Base-by-base conservation (phyloP, 2,329 filamentous ascomycete genomes). In the Colletotrichum godetiae region DNA sequence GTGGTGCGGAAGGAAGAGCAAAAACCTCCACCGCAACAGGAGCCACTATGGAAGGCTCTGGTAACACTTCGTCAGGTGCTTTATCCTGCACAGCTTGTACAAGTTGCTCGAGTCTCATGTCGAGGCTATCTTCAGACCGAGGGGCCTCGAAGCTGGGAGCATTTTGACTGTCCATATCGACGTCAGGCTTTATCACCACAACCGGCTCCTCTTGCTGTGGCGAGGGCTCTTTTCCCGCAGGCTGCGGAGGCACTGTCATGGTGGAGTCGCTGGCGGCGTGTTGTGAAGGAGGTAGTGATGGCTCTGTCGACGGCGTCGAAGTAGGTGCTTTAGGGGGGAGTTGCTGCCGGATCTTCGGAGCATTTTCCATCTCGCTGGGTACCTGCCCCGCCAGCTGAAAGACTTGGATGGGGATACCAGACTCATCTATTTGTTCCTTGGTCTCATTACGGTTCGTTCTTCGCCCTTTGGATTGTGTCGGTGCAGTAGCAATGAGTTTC, bases 321-420 rank as follows among this genome's bases (percentile, higher is more conserved):
- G 35, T 67, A 31, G 62, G 74, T 15, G 64, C 58, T 3, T 55
- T 72, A 24, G 52, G 3, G n/a, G 60, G 4, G 29, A 19, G 24
- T 52, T 57, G 69, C 11, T 68, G 69, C 15, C 33, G 52, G n/a
- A 55, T 60, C 33, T 33, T 63, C 12, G 49, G 24, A 42, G 49
- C 22, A 19, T 33, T 33, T 24, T 75, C 73, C 11, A 59, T 56
- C 29, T 75, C 74, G 53, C 66, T 70, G 19, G 74, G 70, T 15
- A 58, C 59, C n/a, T 74, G 63, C 6, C 60, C 12, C 24, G 61
- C 65, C 60, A 85, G 78, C 64, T 82, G 80, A 60, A 83, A 87
- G 13, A 86, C 84, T 15, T 90, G 87, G 75, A 84, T 79, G 1
- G 84, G 83, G 27, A 84, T 78, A 52, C 80, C 79, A 5, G 74